Percentiles rank a stretch among this genome's conserved stretches.
phyloP scores from a whole-genome alignment of 1,139 yeast species.

The Debaryomycetaceae sp. region DNA sequence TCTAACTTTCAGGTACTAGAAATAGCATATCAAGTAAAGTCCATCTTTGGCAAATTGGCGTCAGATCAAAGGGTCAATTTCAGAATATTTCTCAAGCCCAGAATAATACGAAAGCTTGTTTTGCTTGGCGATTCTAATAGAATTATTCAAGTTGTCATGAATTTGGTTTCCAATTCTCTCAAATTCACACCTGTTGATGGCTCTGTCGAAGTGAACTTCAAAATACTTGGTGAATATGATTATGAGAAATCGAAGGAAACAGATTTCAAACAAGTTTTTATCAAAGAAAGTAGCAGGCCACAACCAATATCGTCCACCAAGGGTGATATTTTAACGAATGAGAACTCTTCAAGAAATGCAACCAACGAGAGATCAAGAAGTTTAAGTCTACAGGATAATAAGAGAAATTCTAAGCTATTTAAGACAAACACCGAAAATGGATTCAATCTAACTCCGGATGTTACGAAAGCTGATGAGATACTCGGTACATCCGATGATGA shows the following conservation, averaged over 20 bases:
- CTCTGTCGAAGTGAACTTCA: constrained; percentile 63
- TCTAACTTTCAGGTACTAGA: constrained; percentile 73
- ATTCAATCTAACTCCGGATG: not conserved
- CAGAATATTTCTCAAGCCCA: constrained; percentile 57
- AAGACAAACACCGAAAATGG: not conserved
- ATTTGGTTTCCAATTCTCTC: constrained; percentile 79
- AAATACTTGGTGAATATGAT: constrained; percentile 71
- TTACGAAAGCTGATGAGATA: not conserved
- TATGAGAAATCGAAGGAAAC: constrained; percentile 32
- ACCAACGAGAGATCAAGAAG: not conserved
- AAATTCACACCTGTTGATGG: constrained; percentile 91
- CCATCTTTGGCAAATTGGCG: constrained; percentile 85
- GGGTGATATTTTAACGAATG: constrained; percentile 24
- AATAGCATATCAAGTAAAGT: constrained; percentile 77
- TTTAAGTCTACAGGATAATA: not conserved
- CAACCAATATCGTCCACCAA: constrained; percentile 11
- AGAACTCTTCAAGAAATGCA: not conserved
- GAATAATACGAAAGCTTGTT: constrained; percentile 56
- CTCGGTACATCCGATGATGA: constrained; percentile 15
- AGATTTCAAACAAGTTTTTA: constrained; percentile 28
- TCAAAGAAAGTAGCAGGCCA: constrained; percentile 17
- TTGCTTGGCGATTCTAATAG: constrained; percentile 84
- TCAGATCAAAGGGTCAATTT: constrained; percentile 70
- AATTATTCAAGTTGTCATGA: constrained; percentile 83
- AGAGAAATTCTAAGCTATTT: not conserved